These are phyloP conservation scores for Sphaceloma murrayae DNA, from an alignment of 2,329 filamentous ascomycete species.

Conservation along the genomic window DNA sequence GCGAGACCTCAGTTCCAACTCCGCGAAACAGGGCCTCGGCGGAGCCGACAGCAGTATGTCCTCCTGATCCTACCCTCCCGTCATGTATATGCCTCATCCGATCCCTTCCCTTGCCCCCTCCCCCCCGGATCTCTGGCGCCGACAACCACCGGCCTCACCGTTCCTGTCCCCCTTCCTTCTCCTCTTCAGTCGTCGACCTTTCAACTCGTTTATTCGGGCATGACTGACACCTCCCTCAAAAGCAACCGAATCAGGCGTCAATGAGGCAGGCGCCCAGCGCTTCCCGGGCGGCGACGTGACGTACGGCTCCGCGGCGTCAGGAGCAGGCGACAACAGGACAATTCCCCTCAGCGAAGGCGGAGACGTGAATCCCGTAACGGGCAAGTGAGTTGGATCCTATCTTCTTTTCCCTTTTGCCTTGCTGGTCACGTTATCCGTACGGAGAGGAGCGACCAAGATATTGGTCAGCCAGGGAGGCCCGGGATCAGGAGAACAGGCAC, in stretches of 20 bases:
- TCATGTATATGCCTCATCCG: not conserved
- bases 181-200: too few species aligned
- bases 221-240: not conserved
- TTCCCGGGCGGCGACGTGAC: constrained; percentile 39
- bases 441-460: too few species aligned
- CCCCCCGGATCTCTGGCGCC: too few species aligned
- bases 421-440: too few species aligned
- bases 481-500: too few species aligned
- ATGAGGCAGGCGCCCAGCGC: constrained; percentile 32
- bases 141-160: too few species aligned
- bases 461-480: too few species aligned
- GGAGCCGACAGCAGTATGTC: constrained; percentile 33
- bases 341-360: constrained; percentile 41
- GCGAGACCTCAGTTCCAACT: constrained; percentile 38
- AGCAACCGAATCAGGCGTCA: constrained; percentile 41
- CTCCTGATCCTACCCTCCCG: too few species aligned
- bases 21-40: constrained; percentile 27
- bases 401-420: not conserved
- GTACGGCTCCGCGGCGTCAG: constrained; percentile 36
- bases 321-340: constrained; percentile 38
- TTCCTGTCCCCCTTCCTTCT: too few species aligned
- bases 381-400: constrained; percentile 27
- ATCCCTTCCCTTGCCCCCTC: not conserved
- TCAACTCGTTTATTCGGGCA: not conserved
- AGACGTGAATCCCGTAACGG: constrained; percentile 32